phyloP scores from a whole-genome alignment of 1,284 basidiomycete species.

The Cutaneotrichosporon daszewskae region DNA sequence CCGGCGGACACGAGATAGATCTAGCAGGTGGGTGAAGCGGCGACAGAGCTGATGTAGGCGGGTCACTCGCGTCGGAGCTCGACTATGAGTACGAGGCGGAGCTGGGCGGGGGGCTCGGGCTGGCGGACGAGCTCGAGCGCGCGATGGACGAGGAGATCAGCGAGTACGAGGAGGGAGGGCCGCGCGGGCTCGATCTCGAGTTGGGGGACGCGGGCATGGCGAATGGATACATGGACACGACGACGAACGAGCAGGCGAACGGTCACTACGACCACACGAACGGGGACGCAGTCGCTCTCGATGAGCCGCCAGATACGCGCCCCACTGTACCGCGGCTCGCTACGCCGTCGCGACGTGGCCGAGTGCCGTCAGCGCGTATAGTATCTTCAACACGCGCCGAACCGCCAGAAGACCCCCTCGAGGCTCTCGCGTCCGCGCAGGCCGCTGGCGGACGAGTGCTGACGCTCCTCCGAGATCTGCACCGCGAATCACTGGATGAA shows the following conservation, averaged over 20 bases:
- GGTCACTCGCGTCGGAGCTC: too few species aligned
- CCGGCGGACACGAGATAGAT: not conserved
- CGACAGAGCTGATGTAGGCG: too few species aligned
- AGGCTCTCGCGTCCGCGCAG: not conserved
- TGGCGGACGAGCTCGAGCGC: not conserved
- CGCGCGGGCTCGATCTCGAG: not conserved
- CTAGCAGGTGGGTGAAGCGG: too few species aligned
- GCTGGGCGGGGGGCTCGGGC: not conserved
- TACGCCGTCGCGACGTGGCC: not conserved
- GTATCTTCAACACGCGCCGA: not conserved
- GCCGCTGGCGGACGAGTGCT: not conserved
- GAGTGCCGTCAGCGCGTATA: not conserved
- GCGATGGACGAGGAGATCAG: not conserved
- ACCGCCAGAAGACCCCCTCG: not conserved
- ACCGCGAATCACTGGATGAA: slow-evolving; percentile 3
- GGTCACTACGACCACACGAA: not conserved
- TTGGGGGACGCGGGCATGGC: not conserved
- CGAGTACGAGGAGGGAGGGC: not conserved
- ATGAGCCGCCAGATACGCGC: too few species aligned
- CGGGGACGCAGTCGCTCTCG: not conserved
- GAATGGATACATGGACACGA: not conserved
- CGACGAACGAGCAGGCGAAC: not conserved
- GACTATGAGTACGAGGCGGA: too few species aligned
- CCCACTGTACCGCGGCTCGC: too few species aligned
- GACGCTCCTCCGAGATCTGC: not conserved